Evolutionary conservation across 495 filamentous ascomycete genomes (phyloP), one percentile per base, ranked within the genome.

Genomic region (Aspergillus asperescens): DNA sequence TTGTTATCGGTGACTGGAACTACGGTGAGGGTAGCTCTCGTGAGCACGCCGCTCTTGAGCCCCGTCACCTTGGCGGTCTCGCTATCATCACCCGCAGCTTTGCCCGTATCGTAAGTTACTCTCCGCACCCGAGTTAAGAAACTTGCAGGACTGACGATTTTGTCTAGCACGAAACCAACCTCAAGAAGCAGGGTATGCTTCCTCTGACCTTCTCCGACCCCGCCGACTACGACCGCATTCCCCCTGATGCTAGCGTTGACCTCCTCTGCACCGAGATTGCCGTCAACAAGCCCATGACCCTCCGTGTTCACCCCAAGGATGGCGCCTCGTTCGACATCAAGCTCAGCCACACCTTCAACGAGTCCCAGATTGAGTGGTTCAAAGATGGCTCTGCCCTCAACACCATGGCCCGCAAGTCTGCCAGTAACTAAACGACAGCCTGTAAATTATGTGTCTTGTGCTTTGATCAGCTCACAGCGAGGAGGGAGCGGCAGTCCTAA

Each of bases 171-270:
- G 93, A 98, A 80, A 98, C 93, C 77, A 98, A 98, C 82, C 75
- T 98, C 77, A 98, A 98, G 89, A 98, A 98, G 85, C 93, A 98
- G 82, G 93, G 93, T 77, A 93, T 98, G 90, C 88, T 98, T 76
- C 93, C 93, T 63, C 80, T 98, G 44, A 96, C 90, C 59, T 98
- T 98, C 76, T 68, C 81, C 47, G 84, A 96, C 65, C 93, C 94
- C 22, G 94, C 84, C 67, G 93, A 98, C 73, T 98, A 98, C 73
- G 93, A 98, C 70, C 93, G 87, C 79, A 95, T 98, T 75, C 79
- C 87, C 65, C 88, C 90, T 56, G 84, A 90, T 24, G 94, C 96
- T 81, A 91, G 85, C 74, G 82, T 96, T 59, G 88, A 95, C 67
- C 76, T 98, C 20, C 68, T 90, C 67, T 89, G 84, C 82, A 96